phyloP scores from a whole-genome alignment of 768 basidiomycete genomes.

The Nidularia sp. region DNA sequence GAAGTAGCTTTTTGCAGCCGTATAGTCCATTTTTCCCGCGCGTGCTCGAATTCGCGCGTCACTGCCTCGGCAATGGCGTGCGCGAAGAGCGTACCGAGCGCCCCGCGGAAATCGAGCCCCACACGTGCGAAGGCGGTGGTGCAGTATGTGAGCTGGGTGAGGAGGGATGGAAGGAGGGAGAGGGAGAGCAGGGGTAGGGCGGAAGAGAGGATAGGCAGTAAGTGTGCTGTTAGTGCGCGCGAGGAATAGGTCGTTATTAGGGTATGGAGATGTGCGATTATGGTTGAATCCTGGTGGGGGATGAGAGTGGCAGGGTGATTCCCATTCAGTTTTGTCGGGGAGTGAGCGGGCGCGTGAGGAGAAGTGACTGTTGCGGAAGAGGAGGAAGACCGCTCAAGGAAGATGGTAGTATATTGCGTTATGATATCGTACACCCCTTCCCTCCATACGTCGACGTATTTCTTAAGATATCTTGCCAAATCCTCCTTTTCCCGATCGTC shows the following conservation, averaged over 20 bases:
- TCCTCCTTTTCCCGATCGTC: conserved; percentile 67
- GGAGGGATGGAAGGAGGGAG: conserved; percentile 70
- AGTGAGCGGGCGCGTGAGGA: too few species aligned
- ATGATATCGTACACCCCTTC: conserved; percentile 92
- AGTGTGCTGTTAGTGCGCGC: conserved; percentile 53
- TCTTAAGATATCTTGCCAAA: conserved; percentile 73
- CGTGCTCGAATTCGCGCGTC: conserved; percentile 42
- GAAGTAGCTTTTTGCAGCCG: conserved; percentile 17
- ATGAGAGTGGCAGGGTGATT: not conserved
- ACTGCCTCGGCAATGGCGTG: conserved; percentile 59
- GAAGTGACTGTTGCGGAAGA: too few species aligned
- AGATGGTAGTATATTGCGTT: conserved; percentile 86
- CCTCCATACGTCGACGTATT: conserved; percentile 87
- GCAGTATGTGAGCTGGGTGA: conserved; percentile 94
- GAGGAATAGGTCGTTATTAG: conserved; percentile 65
- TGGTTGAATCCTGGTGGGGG: not conserved
- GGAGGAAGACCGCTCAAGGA: conserved; percentile 54
- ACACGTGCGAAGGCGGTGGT: conserved; percentile 88
- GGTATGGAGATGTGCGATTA: conserved; percentile 29
- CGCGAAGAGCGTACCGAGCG: conserved; percentile 64
- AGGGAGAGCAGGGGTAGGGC: conserved; percentile 62
- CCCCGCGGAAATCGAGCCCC: conserved; percentile 81
- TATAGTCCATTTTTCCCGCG: conserved; percentile 31
- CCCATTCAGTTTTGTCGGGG: too few species aligned
- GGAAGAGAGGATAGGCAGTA: conserved; percentile 62